These are phyloP conservation scores for Fusarium newnesense DNA, from an alignment of 2,329 filamentous ascomycete species.

Conservation along the genomic window DNA sequence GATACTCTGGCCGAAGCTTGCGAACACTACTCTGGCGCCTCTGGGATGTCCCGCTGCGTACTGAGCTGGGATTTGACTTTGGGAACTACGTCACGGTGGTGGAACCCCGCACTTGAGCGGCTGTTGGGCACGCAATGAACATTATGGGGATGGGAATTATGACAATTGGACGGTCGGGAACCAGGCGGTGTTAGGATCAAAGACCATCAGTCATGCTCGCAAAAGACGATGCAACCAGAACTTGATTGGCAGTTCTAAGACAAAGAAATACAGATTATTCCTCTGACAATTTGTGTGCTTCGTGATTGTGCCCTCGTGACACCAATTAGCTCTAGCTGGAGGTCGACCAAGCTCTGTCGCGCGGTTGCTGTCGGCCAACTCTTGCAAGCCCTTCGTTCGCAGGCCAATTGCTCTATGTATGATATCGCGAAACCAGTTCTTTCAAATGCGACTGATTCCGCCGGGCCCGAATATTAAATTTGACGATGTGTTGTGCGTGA, in stretches of 20 bases:
- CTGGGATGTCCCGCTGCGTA: constrained; percentile 32
- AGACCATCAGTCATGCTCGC: constrained; percentile 42
- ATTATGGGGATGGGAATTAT: constrained; percentile 43
- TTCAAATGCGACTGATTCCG: not conserved
- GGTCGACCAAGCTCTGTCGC: not conserved
- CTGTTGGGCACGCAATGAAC: constrained; percentile 47
- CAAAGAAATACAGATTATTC: constrained; percentile 43
- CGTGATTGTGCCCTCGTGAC: constrained; percentile 17
- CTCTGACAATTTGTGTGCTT: constrained; percentile 21
- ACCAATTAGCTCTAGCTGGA: not conserved
- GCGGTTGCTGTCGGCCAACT: not conserved
- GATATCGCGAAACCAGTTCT: not conserved
- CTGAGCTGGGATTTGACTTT: constrained; percentile 43
- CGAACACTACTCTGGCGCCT: constrained; percentile 34
- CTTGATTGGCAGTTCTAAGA: constrained; percentile 40
- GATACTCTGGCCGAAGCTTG: constrained; percentile 42
- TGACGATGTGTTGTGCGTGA: constrained; percentile 11
- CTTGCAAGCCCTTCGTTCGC: not conserved
- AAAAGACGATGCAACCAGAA: constrained; percentile 40
- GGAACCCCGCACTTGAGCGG: constrained; percentile 45
- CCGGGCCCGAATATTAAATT: not conserved
- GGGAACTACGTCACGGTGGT: constrained; percentile 42
- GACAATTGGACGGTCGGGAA: constrained; percentile 49
- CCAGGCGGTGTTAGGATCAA: constrained; percentile 46
- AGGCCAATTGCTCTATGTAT: not conserved